phyloP scores from a whole-genome alignment of 805 yeast genomes.

The Lachancea cidri region DNA sequence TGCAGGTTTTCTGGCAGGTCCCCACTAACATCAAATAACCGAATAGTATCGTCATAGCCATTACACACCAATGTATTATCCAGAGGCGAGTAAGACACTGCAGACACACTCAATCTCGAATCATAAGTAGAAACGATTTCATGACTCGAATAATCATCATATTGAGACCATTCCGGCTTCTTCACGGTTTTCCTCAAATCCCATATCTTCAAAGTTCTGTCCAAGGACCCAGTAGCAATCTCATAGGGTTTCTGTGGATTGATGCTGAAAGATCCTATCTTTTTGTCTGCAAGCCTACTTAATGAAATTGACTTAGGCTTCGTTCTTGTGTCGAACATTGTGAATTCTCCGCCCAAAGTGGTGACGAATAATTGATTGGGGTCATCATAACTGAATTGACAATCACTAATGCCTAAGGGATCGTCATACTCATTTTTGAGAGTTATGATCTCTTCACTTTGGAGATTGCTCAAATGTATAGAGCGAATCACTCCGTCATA shows the following conservation, averaged over 20 bases:
- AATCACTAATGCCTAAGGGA: conserved; percentile 69
- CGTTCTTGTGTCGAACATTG: conserved; percentile 64
- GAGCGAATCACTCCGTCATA: conserved; percentile 85
- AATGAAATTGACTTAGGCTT: conserved; percentile 33
- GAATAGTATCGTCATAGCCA: conserved; percentile 85
- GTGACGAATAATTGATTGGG: conserved; percentile 62
- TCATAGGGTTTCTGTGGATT: conserved; percentile 64
- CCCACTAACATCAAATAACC: conserved; percentile 53
- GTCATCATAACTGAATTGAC: conserved; percentile 46
- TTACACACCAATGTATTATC: conserved; percentile 73
- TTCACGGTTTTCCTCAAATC: conserved; percentile 58
- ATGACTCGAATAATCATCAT: conserved; percentile 38
- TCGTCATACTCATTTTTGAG: conserved; percentile 49
- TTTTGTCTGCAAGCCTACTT: conserved; percentile 76
- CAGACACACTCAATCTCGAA: conserved; percentile 76
- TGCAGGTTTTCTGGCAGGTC: conserved; percentile 34
- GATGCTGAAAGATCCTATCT: conserved; percentile 82
- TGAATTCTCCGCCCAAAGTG: conserved; percentile 76
- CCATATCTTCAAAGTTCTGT: conserved; percentile 81
- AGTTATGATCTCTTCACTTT: conserved; percentile 57
- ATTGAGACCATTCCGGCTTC: conserved; percentile 53
- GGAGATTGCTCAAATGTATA: conserved; percentile 58
- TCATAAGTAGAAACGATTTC: conserved; percentile 51
- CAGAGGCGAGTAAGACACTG: conserved; percentile 71
- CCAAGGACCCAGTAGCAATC: conserved; percentile 84